These are phyloP conservation scores for Rhododendron ovatum DNA, from an alignment of 148 eudicot genomes.

Conservation along the genomic window DNA sequence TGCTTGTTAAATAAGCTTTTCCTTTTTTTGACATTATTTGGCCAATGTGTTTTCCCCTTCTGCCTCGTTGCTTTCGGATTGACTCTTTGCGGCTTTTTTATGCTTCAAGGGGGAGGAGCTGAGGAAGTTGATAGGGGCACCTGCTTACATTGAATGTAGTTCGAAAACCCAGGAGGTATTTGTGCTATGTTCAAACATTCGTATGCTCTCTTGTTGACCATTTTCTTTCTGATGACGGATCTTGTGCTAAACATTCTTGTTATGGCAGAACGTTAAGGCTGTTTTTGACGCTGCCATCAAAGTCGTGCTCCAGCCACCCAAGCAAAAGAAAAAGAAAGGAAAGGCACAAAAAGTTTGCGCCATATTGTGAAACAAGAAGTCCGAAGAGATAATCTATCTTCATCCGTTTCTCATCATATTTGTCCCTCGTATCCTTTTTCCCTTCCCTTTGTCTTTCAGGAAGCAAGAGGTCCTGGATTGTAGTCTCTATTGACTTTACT, in stretches of 20 bases:
- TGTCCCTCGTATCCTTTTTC: conserved; percentile 14
- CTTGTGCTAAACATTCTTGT: neutral
- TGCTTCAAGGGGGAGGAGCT: conserved; percentile 65
- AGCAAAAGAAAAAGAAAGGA: conserved; percentile 91
- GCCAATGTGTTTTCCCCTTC: neutral
- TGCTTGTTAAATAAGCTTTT: neutral
- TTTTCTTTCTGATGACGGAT: neutral
- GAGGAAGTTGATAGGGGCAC: conserved; percentile 66
- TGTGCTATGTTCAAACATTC: neutral
- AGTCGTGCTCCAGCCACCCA: conserved; percentile 95
- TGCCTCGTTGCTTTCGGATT: neutral
- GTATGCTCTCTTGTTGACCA: neutral
- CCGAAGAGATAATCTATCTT: neutral
- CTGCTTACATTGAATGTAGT: conserved; percentile 81
- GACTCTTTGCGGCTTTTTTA: neutral
- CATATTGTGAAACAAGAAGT: conserved; percentile 64
- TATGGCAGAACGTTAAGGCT: conserved; percentile 72
- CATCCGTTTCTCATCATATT: conserved; percentile 7
- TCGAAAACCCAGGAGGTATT: conserved; percentile 76
- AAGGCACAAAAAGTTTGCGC: conserved; percentile 83
- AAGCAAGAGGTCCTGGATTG: conserved; percentile 31
- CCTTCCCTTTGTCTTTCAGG: conserved; percentile 33
- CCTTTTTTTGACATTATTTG: neutral
- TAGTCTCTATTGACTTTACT: conserved; percentile 2
- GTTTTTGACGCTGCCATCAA: conserved; percentile 97